Evolutionary conservation across 768 basidiomycete species (phyloP).

Genomic region (Phylloporus rhodoxanthus): DNA sequence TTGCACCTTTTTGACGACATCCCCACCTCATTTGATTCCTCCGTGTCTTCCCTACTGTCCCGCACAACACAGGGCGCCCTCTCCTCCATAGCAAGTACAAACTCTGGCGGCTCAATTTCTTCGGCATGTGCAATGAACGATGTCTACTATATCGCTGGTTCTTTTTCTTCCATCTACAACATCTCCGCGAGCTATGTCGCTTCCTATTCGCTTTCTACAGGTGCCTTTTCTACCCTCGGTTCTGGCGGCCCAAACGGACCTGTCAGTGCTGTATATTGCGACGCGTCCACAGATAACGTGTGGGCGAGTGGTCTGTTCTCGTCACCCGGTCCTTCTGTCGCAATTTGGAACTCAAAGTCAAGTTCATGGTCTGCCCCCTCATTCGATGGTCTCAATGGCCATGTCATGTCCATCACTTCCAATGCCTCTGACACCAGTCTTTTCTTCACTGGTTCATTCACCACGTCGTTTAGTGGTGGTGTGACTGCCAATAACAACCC

Average conservation of each 20-base stretch:
- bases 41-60: slow-evolving; percentile 65
- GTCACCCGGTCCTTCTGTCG: slow-evolving; percentile 60
- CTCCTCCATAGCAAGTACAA: slow-evolving; percentile 67
- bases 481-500: slow-evolving; percentile 60
- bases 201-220: slow-evolving; percentile 59
- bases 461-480: slow-evolving; percentile 61
- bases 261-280: slow-evolving; percentile 75
- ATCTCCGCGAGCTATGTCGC: slow-evolving; percentile 65
- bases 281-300: slow-evolving; percentile 52
- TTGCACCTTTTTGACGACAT: slow-evolving; percentile 67
- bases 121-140: slow-evolving; percentile 67
- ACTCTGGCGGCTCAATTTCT: slow-evolving; percentile 68
- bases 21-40: slow-evolving; percentile 57
- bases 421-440: slow-evolving; percentile 68
- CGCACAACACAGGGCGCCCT: slow-evolving; percentile 63
- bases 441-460: slow-evolving; percentile 86
- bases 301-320: slow-evolving; percentile 80
- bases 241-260: slow-evolving; percentile 67
- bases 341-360: slow-evolving; percentile 60
- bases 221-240: slow-evolving; percentile 56
- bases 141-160: slow-evolving; percentile 76
- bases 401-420: slow-evolving; percentile 70
- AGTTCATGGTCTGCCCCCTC: slow-evolving; percentile 71
- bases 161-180: slow-evolving; percentile 67
- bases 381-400: slow-evolving; percentile 70